phyloP scores from a whole-genome alignment of 148 eudicot species.

The Gaultheria prostrata region DNA sequence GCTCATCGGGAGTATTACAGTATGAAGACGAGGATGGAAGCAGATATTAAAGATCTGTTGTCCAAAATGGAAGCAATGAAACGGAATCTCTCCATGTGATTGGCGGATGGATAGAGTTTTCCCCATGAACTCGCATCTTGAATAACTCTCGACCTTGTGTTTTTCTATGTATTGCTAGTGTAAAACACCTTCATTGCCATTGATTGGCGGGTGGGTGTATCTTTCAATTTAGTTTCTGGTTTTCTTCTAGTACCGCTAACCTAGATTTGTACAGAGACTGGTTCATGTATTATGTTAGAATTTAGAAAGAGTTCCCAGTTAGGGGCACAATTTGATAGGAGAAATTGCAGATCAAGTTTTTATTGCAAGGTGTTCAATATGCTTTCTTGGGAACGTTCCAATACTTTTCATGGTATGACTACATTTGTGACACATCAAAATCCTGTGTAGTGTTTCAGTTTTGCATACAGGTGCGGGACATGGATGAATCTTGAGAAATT shows the following conservation, averaged over 20 bases:
- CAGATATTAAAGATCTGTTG: constrained; percentile 76
- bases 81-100: constrained; percentile 47
- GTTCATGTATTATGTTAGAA: constrained; percentile 14
- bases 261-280: constrained; percentile 23
- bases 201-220: neutral
- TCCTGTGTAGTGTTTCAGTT: neutral
- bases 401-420: neutral
- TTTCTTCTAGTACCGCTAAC: constrained; percentile 15
- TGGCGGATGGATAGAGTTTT: constrained; percentile 4
- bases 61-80: constrained; percentile 87
- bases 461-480: neutral
- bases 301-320: constrained; percentile 11
- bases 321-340: neutral
- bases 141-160: neutral
- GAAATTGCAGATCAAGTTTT: constrained; percentile 8
- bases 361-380: neutral
- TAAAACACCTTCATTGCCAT: neutral
- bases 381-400: neutral
- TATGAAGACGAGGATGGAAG: constrained; percentile 90
- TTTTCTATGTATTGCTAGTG: constrained; percentile 10
- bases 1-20: constrained; percentile 71
- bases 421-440: neutral
- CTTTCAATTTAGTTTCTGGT: constrained; percentile 5
- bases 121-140: neutral
- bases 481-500: neutral